phyloP scores from a whole-genome alignment of 83 land plant species.

The Thuja plicata region DNA sequence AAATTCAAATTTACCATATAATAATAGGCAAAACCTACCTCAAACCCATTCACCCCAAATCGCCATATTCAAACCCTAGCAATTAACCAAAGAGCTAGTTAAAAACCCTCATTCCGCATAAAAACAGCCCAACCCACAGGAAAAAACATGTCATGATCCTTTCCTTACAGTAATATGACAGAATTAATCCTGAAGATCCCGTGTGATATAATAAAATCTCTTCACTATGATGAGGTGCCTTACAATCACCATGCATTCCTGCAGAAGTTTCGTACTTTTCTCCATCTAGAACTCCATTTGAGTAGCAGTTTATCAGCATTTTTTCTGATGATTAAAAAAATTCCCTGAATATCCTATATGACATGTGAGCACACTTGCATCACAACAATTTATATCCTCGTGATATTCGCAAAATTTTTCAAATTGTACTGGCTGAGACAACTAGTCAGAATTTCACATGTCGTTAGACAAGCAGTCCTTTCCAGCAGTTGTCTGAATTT shows the following conservation, averaged over 20 bases:
- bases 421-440: background rate
- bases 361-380: background rate
- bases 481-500: too few relatives aligned
- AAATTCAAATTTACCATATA: too few relatives aligned
- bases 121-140: too few relatives aligned
- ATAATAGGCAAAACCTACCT: too few relatives aligned
- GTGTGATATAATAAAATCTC: constrained; percentile 5
- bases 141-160: too few relatives aligned
- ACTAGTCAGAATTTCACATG: background rate
- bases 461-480: too few relatives aligned
- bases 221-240: constrained; percentile 4
- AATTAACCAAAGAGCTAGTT: too few relatives aligned
- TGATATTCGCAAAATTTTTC: background rate
- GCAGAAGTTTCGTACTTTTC: background rate
- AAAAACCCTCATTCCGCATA: too few relatives aligned
- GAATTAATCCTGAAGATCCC: background rate
- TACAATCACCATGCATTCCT: background rate
- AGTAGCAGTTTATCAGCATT: background rate
- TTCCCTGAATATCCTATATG: constrained; percentile 5
- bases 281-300: background rate
- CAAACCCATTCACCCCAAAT: too few relatives aligned
- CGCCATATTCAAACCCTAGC: too few relatives aligned
- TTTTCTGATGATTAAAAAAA: background rate
- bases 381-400: background rate
- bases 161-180: too few relatives aligned